These are phyloP conservation scores for Crassisporium funariophilum DNA, from an alignment of 768 basidiomycete genomes.

Conservation along the genomic window DNA sequence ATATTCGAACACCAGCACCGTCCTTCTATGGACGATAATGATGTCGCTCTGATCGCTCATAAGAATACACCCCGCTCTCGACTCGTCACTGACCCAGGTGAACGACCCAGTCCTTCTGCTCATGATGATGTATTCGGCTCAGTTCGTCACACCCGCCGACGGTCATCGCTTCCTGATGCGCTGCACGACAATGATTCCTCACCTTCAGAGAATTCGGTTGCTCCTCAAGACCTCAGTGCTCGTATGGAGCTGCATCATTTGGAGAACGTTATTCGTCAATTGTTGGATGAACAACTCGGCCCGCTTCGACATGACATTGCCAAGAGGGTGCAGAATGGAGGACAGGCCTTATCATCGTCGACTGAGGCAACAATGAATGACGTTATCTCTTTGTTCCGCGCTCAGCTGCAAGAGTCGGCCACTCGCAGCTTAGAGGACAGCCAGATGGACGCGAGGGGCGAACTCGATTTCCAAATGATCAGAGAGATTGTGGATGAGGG, in stretches of 20 bases:
- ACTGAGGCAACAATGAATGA: constrained; percentile 67
- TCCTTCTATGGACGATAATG: constrained; percentile 78
- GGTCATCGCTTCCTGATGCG: constrained; percentile 60
- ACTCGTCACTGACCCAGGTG: constrained; percentile 61
- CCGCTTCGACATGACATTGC: constrained; percentile 44
- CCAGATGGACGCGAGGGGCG: constrained; percentile 72
- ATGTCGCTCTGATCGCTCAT: constrained; percentile 69
- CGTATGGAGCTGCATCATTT: constrained; percentile 61
- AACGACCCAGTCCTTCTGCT: constrained; percentile 17
- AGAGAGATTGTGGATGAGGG: constrained; percentile 69
- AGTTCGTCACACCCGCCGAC: constrained; percentile 43
- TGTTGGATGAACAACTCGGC: constrained; percentile 72
- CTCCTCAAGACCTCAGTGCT: constrained; percentile 49
- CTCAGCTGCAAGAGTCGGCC: constrained; percentile 67
- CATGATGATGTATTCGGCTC: constrained; percentile 41
- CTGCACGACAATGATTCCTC: constrained; percentile 49
- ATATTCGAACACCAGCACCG: constrained; percentile 66
- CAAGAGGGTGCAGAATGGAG: constrained; percentile 25
- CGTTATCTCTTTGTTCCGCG: constrained; percentile 65
- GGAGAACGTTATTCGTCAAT: constrained; percentile 60
- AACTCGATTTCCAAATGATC: constrained; percentile 78
- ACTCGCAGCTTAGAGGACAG: constrained; percentile 58
- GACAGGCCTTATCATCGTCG: constrained; percentile 38
- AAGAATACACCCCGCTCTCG: constrained; percentile 47
- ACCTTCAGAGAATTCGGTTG: constrained; percentile 42